Evolutionary conservation across 257 asterid species (phyloP).

Genomic region (Mitragyna speciosa): DNA sequence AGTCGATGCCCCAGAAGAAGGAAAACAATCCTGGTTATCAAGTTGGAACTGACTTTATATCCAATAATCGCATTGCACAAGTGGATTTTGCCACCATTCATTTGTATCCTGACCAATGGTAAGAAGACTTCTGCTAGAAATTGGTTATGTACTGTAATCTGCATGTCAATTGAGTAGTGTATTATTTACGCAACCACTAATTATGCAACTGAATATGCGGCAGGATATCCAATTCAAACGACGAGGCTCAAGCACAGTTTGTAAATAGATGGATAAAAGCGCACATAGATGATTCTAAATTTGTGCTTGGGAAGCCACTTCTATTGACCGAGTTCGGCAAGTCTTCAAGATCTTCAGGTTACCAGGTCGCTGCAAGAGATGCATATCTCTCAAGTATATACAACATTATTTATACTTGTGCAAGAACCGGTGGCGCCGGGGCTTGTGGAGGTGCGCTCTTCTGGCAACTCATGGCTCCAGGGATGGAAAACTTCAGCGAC

Average conservation of each 20-base stretch:
- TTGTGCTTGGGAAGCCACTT: conserved; percentile 20
- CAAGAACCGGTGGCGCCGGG: conserved; percentile 14
- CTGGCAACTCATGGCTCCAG: conserved; percentile 31
- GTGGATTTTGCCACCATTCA: conserved; percentile 77
- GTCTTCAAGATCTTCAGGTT: conserved; percentile 12
- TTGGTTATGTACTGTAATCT: too few species aligned
- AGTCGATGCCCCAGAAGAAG: conserved; percentile 51
- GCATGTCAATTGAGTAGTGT: too few species aligned
- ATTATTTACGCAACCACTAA: background rate
- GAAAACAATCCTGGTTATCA: conserved; percentile 64
- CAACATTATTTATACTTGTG: conserved; percentile 13
- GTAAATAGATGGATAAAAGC: conserved; percentile 23
- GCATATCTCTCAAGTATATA: conserved; percentile 17
- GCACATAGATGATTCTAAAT: conserved; percentile 24
- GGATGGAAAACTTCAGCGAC: conserved; percentile 25
- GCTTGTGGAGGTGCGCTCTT: conserved; percentile 20
- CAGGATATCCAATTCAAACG: conserved; percentile 11
- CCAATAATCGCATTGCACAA: conserved; percentile 42
- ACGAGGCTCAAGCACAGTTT: background rate
- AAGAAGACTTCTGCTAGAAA: background rate
- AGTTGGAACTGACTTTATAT: conserved; percentile 75
- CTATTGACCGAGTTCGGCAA: conserved; percentile 26
- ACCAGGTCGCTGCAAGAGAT: conserved; percentile 16
- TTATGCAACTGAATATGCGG: background rate
- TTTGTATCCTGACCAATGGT: conserved; percentile 73